These are phyloP conservation scores for Backusella psychrophila DNA, from an alignment of 192 early-diverging fungal species.

Conservation along the genomic window DNA sequence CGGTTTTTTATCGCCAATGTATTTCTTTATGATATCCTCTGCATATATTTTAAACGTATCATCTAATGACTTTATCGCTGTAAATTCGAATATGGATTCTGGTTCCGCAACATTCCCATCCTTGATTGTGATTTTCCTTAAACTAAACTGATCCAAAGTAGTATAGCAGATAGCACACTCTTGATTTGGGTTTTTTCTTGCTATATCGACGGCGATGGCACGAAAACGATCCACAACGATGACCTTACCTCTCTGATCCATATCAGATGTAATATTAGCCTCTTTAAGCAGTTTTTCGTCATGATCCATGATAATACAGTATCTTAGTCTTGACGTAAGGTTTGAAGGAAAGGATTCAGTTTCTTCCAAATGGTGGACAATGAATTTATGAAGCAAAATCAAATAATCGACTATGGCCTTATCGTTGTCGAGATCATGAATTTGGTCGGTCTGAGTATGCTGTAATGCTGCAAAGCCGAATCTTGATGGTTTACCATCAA, in stretches of 20 bases:
- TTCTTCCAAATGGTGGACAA: not conserved
- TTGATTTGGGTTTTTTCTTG: not conserved
- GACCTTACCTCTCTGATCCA: not conserved
- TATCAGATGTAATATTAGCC: not conserved
- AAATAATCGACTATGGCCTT: not conserved
- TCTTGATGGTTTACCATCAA: not conserved
- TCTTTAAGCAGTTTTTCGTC: not conserved
- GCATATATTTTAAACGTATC: not conserved
- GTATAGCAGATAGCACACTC: not conserved
- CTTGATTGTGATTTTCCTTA: not conserved
- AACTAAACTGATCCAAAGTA: not conserved
- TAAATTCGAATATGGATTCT: not conserved
- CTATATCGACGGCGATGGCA: not conserved
- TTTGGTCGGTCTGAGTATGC: not conserved
- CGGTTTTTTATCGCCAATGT: not conserved
- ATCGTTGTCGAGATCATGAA: not conserved
- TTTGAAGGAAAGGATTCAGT: not conserved
- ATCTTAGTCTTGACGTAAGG: not conserved
- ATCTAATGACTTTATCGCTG: not conserved
- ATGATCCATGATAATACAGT: not conserved
- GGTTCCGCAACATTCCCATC: not conserved
- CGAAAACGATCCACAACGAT: not conserved
- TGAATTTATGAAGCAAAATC: not conserved
- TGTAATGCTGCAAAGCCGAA: not conserved
- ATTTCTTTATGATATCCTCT: not conserved